phyloP scores from a whole-genome alignment of 257 asterid species.

The Coffea canephora region DNA sequence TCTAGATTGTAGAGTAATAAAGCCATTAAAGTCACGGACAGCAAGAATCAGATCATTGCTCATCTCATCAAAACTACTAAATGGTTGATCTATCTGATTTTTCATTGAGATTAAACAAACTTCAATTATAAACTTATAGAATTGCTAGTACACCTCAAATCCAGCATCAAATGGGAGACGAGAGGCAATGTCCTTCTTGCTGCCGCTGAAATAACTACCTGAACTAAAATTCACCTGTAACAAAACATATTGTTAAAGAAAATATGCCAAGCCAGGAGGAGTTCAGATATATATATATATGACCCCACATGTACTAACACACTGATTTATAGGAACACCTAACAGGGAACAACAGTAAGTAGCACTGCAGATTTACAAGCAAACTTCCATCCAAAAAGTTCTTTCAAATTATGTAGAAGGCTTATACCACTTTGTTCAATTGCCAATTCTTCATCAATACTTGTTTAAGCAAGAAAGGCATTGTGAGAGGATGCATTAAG shows the following conservation, averaged over 20 bases:
- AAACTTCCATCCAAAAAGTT: background rate
- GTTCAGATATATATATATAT: too few relatives aligned
- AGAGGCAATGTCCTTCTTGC: slow-evolving; percentile 51
- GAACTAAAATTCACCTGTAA: slow-evolving; percentile 94
- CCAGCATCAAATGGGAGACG: slow-evolving; percentile 96
- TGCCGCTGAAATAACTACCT: slow-evolving; percentile 80
- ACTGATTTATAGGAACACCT: background rate
- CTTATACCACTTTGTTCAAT: background rate
- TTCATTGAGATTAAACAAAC: background rate
- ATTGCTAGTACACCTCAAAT: slow-evolving; percentile 59
- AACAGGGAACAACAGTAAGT: background rate
- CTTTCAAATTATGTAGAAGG: background rate
- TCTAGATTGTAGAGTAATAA: background rate
- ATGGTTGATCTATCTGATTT: background rate
- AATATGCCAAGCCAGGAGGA: background rate
- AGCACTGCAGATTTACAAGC: background rate
- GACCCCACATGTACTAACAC: background rate
- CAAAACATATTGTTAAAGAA: slow-evolving; percentile 23
- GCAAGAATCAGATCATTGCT: background rate
- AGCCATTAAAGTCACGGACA: background rate
- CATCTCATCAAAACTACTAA: background rate
- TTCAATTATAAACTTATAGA: slow-evolving; percentile 1
- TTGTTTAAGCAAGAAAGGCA: background rate
- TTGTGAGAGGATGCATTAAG: background rate
- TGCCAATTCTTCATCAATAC: background rate